Evolutionary conservation across 768 basidiomycete species (phyloP).

Genomic region (Boletus pseudo-olivaceus): DNA sequence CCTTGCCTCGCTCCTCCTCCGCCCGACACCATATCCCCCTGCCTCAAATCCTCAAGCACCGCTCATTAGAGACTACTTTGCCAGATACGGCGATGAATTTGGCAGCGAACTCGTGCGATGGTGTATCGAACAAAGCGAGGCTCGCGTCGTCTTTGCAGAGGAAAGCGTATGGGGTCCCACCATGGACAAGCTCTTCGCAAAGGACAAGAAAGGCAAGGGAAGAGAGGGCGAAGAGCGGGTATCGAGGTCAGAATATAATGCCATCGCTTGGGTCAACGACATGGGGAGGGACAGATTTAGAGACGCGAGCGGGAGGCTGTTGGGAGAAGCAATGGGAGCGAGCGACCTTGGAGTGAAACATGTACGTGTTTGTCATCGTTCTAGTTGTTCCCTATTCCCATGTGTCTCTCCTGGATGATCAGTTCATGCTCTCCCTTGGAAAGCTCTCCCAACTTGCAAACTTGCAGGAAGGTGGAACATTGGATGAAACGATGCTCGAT

Average conservation of each 20-base stretch:
- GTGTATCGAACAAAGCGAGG: conserved; percentile 88
- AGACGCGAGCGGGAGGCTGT: conserved; percentile 59
- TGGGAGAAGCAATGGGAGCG: conserved; percentile 56
- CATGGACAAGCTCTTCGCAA: conserved; percentile 67
- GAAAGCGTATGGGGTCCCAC: conserved; percentile 58
- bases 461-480: conserved; percentile 40
- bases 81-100: conserved; percentile 77
- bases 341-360: conserved; percentile 68
- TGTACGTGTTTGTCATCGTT: conserved; percentile 42
- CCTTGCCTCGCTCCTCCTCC: conserved; percentile 81
- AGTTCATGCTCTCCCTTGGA: conserved; percentile 91
- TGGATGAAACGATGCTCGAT: conserved; percentile 54
- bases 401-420: neutral
- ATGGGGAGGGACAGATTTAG: conserved; percentile 65
- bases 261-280: conserved; percentile 87
- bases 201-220: conserved; percentile 21
- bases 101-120: conserved; percentile 87
- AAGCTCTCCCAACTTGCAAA: conserved; percentile 79
- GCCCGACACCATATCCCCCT: conserved; percentile 58
- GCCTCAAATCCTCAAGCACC: conserved; percentile 59
- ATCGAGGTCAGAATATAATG: conserved; percentile 41
- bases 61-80: conserved; percentile 69
- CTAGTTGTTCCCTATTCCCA: neutral
- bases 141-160: conserved; percentile 78
- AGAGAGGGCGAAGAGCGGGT: conserved; percentile 36